Base-by-base conservation (phyloP, 805 yeast genomes). In the Metschnikowia reukaufii region DNA sequence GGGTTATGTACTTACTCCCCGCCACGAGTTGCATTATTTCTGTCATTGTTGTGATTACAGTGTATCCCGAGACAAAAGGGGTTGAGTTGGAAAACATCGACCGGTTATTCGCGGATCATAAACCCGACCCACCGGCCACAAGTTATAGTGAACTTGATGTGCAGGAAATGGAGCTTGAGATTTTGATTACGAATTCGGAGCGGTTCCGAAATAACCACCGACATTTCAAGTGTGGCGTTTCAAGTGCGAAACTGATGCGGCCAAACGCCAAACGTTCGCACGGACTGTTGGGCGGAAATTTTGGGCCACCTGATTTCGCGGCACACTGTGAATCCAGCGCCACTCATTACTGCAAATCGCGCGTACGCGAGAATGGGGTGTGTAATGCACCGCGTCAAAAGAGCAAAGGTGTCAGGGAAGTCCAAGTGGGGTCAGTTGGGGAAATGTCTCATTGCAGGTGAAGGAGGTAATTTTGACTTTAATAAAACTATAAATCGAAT, bases 21-120 rank as follows among this genome's bases (percentile, higher is more conserved):
- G 73, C 73, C 1, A 39, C 55, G 8, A 66, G 70, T 37, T 72
- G 77, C 58, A 46, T 66, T 8, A 48, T 68, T 2, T 66, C 72
- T 13, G 61, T 68, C 6, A 9, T 63, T 4, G 68, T 67, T 33
- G 77, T 72, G 36, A 45, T 60, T 29, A 46, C 59, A 32, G 67
- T 62, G 45, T 72, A 69, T 50, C 77, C 77, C 1, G 77, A 72
- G 50, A 72, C 77, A 15, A 72, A 70, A 52, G 76, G 76, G 4
- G 63, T 70, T 15, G 77, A 72, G 54, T 58, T 72, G 35, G 77
- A 72, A 54, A 68, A 72, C 38, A 70, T 72, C 15, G 76, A 72
- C 52, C 39, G 53, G 25, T 62, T 70, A 18, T 72, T 72, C 52
- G 68, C 62, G 20, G 68, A 66, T 39, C 68, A 62, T 49, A 44